Evolutionary conservation across 1,284 basidiomycete species (phyloP).

Genomic region (Malassezia japonica): DNA sequence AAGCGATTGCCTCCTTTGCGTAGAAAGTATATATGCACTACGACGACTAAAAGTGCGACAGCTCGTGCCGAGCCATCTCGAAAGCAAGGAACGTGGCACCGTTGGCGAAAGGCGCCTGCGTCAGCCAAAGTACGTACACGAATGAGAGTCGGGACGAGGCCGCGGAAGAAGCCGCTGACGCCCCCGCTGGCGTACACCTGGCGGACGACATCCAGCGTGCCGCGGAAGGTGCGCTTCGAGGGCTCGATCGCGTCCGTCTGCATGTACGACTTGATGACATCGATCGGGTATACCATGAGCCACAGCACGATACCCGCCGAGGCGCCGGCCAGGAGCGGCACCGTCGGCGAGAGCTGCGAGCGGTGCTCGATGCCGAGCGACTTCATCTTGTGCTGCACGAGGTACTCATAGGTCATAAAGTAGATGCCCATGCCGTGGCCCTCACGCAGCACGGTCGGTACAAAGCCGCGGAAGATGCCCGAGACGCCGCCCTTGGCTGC

Average conservation of each 20-base stretch:
- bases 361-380: slow-evolving; percentile 37
- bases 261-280: slow-evolving; percentile 13
- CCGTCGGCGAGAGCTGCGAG: slow-evolving; percentile 25
- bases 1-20: slow-evolving; percentile 8
- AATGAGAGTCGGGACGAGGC: slow-evolving; percentile 79
- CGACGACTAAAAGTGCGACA: neutral
- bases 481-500: slow-evolving; percentile 55
- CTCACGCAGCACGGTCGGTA: slow-evolving; percentile 78
- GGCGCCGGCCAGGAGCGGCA: slow-evolving; percentile 39
- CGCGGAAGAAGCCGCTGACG: slow-evolving; percentile 72
- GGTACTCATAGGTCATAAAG: slow-evolving; percentile 83
- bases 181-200: slow-evolving; percentile 75
- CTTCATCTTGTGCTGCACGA: slow-evolving; percentile 67
- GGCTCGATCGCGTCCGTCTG: slow-evolving; percentile 67
- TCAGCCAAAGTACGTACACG: slow-evolving; percentile 50
- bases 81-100: slow-evolving; percentile 45
- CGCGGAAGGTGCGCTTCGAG: slow-evolving; percentile 60
- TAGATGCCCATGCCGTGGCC: slow-evolving; percentile 50
- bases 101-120: slow-evolving; percentile 39
- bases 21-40: neutral
- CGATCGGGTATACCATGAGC: slow-evolving; percentile 15
- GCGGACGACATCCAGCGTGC: slow-evolving; percentile 68
- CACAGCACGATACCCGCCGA: slow-evolving; percentile 26
- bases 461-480: slow-evolving; percentile 84
- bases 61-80: slow-evolving; percentile 17